Base-by-base conservation (phyloP, 2,329 filamentous ascomycete genomes). In the Xenoacremonium recifei region DNA sequence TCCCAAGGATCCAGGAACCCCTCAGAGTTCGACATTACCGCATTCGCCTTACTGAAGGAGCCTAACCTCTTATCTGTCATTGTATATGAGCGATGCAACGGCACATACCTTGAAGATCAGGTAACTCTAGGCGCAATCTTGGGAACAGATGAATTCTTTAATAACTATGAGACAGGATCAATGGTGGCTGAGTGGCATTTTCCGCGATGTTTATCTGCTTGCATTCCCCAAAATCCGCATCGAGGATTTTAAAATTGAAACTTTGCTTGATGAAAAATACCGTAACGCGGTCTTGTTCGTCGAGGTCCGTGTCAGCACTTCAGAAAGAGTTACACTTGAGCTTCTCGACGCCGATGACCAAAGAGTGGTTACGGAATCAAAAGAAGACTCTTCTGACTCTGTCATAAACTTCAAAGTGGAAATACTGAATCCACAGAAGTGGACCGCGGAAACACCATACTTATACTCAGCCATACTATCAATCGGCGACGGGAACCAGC, bases 71-170 rank as follows among this genome's bases (percentile, higher is more conserved):
- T 89, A 3, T 75, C 76, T 3, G 83, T 89, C 0, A 74, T 80
- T 37, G 85, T 89, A 0, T 89, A 89, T 47, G 84, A 89, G 59
- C 80, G 79, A 51, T 87, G 80, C 23, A 82, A 89, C 54, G 85
- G 84, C 3, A 82, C 77, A 16, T 88, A 88, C 48, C 78, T 88
- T 23, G 85, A 89, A 55, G 84, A 87, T 46, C 82, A 77, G n/a
- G n/a, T n/a, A 87, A 54, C 80, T 86, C 60, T 87, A 83, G 82
- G 82, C 80, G 77, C 15, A 11, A 5, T 79, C 73, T 39, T 72
- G 77, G 17, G 13, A 27, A 13, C n/a, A n/a, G n/a, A 9, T 9
- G 13, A 27, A 27, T 13, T 27, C 9, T 27, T 27, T 9, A 13
- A 27, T 9, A 27, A 9, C 23, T 9, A n/a, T n/a, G n/a, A n/a